Evolutionary conservation across 192 early-diverging fungal genomes (phyloP).

Genomic region (Coemansia sp.): DNA sequence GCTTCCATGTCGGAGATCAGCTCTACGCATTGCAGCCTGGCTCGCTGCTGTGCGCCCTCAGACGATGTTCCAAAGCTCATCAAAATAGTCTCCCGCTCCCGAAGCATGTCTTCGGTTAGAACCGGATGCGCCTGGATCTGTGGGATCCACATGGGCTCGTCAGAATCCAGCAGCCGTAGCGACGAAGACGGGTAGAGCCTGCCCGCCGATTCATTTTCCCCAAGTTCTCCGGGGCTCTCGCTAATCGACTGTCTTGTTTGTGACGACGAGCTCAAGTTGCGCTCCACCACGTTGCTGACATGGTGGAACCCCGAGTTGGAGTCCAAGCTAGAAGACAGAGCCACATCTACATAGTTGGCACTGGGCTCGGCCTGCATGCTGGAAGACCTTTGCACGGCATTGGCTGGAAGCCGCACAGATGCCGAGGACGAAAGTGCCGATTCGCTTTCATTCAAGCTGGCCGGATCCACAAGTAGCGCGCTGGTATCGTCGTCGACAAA

Average conservation of each 20-base stretch:
- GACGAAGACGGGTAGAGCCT: constrained; percentile 46
- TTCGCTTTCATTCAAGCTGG: not conserved
- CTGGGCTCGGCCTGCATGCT: constrained; percentile 1
- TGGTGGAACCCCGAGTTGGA: constrained; percentile 50
- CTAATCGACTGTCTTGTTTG: not conserved
- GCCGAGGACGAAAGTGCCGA: not conserved
- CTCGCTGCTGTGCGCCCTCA: constrained; percentile 69
- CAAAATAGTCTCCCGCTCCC: constrained; percentile 74
- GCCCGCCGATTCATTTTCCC: constrained; percentile 44
- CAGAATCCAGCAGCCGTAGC: constrained; percentile 57
- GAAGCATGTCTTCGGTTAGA: constrained; percentile 88
- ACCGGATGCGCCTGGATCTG: constrained; percentile 67
- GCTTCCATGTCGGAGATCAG: constrained; percentile 77
- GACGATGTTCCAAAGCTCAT: constrained; percentile 72
- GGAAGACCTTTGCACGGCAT: constrained; percentile 16
- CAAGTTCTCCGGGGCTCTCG: constrained; percentile 2
- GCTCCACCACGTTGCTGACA: constrained; percentile 39
- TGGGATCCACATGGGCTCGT: constrained; percentile 66
- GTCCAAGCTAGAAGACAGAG: constrained; percentile 45
- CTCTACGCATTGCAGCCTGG: constrained; percentile 73
- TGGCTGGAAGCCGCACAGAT: constrained; percentile 34
- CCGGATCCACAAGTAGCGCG: constrained; percentile 7
- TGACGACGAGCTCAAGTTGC: not conserved
- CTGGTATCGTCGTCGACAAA: constrained; percentile 6
- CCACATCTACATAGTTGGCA: constrained; percentile 39